Evolutionary conservation across 495 filamentous ascomycete genomes (phyloP).

Genomic region (Aspergillus ellipticus): DNA sequence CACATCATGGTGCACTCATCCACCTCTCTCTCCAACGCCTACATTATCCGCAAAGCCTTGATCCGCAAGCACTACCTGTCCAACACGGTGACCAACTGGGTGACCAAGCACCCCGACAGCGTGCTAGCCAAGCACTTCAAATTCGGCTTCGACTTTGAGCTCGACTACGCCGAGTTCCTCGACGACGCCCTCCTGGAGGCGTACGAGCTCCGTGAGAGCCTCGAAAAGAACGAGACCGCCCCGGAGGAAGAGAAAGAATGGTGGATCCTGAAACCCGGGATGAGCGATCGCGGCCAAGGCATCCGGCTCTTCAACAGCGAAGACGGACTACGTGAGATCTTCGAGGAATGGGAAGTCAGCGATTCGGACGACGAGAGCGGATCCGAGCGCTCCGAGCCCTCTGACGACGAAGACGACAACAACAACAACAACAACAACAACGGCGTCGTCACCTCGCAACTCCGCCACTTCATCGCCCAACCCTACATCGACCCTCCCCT

Average conservation of each 20-base stretch:
- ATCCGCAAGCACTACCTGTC: conserved; percentile 93
- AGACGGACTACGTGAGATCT: conserved; percentile 74
- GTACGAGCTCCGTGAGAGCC: conserved; percentile 75
- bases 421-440: conserved; percentile 27
- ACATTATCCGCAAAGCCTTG: conserved; percentile 94
- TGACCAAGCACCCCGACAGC: conserved; percentile 73
- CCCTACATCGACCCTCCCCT: conserved; percentile 93
- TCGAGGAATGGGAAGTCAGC: conserved; percentile 80
- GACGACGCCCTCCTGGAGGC: conserved; percentile 89
- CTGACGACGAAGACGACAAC: conserved; percentile 26
- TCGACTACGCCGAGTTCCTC: conserved; percentile 95
- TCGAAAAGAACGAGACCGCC: conserved; percentile 58
- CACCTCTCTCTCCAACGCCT: conserved; percentile 69
- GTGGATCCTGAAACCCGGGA: conserved; percentile 97
- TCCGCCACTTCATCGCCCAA: conserved; percentile 93
- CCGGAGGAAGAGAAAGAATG: conserved; percentile 62
- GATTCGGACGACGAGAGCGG: conserved; percentile 43
- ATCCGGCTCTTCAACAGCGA: conserved; percentile 83
- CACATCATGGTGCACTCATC: conserved; percentile 57
- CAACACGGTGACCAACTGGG: conserved; percentile 73
- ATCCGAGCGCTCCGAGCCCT: conserved; percentile 33
- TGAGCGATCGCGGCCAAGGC: conserved; percentile 94
- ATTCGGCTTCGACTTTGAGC: conserved; percentile 75
- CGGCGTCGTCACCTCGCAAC: conserved; percentile 77
- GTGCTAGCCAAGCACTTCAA: conserved; percentile 66